Percentiles rank a stretch among this genome's conserved stretches.
These are phyloP conservation scores for Eimeria nieschulzi DNA, from an alignment of 169 alveolate species.

Conservation along the genomic window DNA sequence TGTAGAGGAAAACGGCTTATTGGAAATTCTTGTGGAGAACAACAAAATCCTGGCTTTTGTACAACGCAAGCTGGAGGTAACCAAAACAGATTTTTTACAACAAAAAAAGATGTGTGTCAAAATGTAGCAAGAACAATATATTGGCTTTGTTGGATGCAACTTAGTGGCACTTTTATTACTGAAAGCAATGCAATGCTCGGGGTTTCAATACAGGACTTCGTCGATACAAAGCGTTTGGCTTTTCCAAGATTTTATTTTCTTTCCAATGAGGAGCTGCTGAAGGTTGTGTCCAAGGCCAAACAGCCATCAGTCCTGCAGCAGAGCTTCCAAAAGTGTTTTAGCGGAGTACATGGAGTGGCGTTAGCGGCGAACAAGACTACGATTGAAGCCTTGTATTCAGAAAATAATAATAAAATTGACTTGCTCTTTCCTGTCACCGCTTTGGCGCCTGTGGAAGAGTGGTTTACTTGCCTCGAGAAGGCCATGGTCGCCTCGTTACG, in stretches of 20 bases:
- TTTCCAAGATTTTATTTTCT: conserved; percentile 93
- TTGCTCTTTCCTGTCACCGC: conserved; percentile 35
- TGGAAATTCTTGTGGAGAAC: conserved; percentile 40
- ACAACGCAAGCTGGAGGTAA: conserved; percentile 64
- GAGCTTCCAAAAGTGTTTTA: conserved; percentile 86
- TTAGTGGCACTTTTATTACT: too few species aligned
- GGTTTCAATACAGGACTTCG: conserved; percentile 85
- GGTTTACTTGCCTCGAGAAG: conserved; percentile 42
- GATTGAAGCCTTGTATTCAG: conserved; percentile 31
- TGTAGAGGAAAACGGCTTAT: conserved; percentile 55
- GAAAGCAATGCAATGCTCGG: conserved; percentile 74
- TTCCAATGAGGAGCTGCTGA: conserved; percentile 90
- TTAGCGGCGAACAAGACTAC: conserved; percentile 27
- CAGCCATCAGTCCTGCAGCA: conserved; percentile 81
- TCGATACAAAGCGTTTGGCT: conserved; percentile 91
- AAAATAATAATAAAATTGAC: conserved; percentile 28
- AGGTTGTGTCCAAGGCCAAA: conserved; percentile 87
- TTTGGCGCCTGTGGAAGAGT: conserved; percentile 51
- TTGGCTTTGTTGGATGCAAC: too few species aligned
- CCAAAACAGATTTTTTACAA: too few species aligned
- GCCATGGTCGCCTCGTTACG: conserved; percentile 40
- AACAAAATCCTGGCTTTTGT: conserved; percentile 31
- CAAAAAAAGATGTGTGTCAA: too few species aligned
- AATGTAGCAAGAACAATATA: too few species aligned
- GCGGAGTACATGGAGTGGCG: conserved; percentile 80